Evolutionary conservation across 2,329 filamentous ascomycete genomes (phyloP).

Genomic region (Amauroascus verrucosus): DNA sequence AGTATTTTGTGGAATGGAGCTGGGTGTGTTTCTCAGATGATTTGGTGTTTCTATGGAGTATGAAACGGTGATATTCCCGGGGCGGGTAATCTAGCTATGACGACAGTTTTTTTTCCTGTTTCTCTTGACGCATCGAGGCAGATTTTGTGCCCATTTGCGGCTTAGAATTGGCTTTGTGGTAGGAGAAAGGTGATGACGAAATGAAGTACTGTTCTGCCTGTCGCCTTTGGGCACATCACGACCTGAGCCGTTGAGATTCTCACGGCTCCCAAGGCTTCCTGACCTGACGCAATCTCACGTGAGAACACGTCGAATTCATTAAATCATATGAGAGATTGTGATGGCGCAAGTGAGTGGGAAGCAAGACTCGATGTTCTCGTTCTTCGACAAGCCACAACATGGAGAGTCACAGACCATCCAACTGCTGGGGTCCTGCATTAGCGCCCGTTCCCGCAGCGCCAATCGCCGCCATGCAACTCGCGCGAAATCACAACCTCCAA

Average conservation of each 20-base stretch:
- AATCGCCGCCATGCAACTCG: background rate
- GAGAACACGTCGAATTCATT: too few relatives aligned
- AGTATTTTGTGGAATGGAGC: background rate
- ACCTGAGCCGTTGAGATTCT: too few relatives aligned
- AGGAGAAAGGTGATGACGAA: too few relatives aligned
- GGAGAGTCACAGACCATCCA: too few relatives aligned
- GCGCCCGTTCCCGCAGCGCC: conserved; percentile 1
- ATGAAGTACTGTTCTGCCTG: too few relatives aligned
- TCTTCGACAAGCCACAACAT: too few relatives aligned
- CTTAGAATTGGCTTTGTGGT: too few relatives aligned
- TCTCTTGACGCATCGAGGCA: background rate
- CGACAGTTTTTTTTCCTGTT: background rate
- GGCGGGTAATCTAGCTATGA: background rate
- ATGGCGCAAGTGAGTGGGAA: too few relatives aligned
- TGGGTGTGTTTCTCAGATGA: background rate
- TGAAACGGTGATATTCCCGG: background rate
- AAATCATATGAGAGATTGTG: too few relatives aligned
- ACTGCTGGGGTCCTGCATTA: conserved; percentile 8
- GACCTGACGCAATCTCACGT: too few relatives aligned
- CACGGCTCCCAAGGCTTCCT: too few relatives aligned
- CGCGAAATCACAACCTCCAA: background rate
- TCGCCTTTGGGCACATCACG: too few relatives aligned
- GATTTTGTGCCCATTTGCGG: background rate
- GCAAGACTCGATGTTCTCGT: background rate
- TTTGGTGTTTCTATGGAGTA: background rate